Conservation (phyloP, 352 stramenopile species). For the Blastocystis sp. region DNA sequence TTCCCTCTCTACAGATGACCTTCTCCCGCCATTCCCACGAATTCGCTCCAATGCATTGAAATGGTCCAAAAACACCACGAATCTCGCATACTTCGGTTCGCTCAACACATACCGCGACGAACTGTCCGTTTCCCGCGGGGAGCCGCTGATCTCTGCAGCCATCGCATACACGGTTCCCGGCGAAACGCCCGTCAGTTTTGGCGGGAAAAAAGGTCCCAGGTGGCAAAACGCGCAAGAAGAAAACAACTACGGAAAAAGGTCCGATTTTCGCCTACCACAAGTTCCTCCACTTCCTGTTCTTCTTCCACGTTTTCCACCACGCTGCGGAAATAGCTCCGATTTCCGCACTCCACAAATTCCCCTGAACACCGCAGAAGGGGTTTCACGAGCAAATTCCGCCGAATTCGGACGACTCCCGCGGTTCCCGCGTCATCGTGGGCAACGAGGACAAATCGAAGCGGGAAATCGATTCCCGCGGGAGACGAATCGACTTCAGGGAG, state of each 20-base stretch:
- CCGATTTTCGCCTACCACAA: not conserved
- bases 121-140: not conserved
- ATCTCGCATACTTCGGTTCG: not conserved
- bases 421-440: not conserved
- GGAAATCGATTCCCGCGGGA: not conserved
- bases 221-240: constrained; percentile 43
- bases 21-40: not conserved
- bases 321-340: not conserved
- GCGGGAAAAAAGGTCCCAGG: not conserved
- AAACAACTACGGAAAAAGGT: not conserved
- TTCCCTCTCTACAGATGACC: not conserved
- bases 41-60: constrained; percentile 42
- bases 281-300: constrained; percentile 8
- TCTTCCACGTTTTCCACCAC: constrained; percentile 18
- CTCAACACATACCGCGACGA: not conserved
- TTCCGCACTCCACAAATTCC: not conserved
- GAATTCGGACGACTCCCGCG: not conserved
- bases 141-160: not conserved
- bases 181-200: not conserved
- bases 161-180: constrained; percentile 35
- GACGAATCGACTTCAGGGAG: not conserved
- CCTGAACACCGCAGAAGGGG: not conserved
- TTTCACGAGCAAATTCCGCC: not conserved
- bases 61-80: constrained; percentile 16
- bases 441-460: not conserved